Base-by-base conservation (phyloP, 2,329 filamentous ascomycete genomes). In the Aspergillus novofumigatus region DNA sequence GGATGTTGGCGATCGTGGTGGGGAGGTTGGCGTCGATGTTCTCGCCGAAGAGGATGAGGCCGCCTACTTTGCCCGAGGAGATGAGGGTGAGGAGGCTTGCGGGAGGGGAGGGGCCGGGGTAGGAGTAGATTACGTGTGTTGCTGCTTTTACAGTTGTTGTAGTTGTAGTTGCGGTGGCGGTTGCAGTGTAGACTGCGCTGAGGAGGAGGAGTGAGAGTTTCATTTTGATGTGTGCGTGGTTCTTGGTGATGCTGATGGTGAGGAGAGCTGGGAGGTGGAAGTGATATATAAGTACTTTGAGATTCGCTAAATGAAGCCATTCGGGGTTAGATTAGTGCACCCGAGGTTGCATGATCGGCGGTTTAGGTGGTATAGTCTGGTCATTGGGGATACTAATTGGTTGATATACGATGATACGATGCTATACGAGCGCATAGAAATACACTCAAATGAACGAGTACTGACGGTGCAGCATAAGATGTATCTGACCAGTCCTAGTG, bases 91-190 rank as follows among this genome's bases (percentile, higher is more conserved):
- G 60, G 8, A 72, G 62, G 25, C 67, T 55, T 8, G 53, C 26
- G 5, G 70, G 68, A 5, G 70, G 69, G 1, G 59, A 53, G 11
- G 63, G 28, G 10, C 68, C 70, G 1, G 62, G 53, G 45, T 70
- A 72, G 10, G 70, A 72, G 62, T 65, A 72, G n/a, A 72, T 64
- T 28, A 72, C 66, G 60, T 72, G 70, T 6, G 41, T 44, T n/a
- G n/a, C 41, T 21, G 28, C 28, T 29, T 11, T 29, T 10, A 9
- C 9, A 11, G 28, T 11, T 11, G 28, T 29, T 11, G 28, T 29
- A 29, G 28, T 29, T 29, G 28, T 3, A 11, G 28, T 11, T 1
- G 28, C 9, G 1, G 10, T 29, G 1, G 7, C 26, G 1, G 26
- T 9, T 28, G 28, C 28, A n/a, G 41, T 21, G 41, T 7, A n/a